Evolutionary conservation across 2,329 filamentous ascomycete genomes (phyloP), one percentile per base, ranked within the genome.

Genomic region (Scedosporium boydii): DNA sequence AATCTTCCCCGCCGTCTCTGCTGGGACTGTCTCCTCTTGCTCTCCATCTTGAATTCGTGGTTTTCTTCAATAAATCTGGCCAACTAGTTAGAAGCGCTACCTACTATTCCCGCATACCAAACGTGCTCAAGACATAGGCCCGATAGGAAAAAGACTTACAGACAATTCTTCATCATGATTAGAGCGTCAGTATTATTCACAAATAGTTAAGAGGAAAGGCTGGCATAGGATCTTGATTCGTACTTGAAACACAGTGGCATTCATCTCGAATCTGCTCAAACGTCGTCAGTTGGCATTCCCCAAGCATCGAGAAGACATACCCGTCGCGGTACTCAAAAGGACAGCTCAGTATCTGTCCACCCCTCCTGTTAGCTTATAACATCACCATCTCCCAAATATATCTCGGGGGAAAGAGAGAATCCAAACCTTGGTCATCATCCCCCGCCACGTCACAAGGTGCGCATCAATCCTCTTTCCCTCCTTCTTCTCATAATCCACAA

Each of bases 371-470:
- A 41, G n/a, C 12, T 3, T 16, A 62, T 34, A 18, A 18, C 12
- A 48, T 46, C 14, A 23, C 9, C n/a, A 38, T 29, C 14, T n/a
- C 16, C 23, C 6, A 6, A 27, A 18, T n/a, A 60, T 9, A 23
- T 2, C 23, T 29, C 18, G 41, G n/a, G 42, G n/a, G 46, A 5
- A 5, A 56, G 9, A 16, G 42, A 38, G 48, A 26, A 48, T 29
- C 29, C 74, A 61, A 71, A 93, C 91, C 82, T 97, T 99, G 65
- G 95, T 98, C 88, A 99, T 93, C 91, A 98, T 97, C 44, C 95
- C 95, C 69, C 95, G 82, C 93, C 93, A 99, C 1, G 93, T 98
- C 60, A 98, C 82, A 56, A 98, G 73, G 68, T 96, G 86, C 2
- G 89, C 88, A 65, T 92, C 87, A 38, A 88, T 86, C 70, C 82